These are phyloP conservation scores for Arachis hypogaea DNA, from an alignment of 306 rosid genomes.

Conservation along the genomic window DNA sequence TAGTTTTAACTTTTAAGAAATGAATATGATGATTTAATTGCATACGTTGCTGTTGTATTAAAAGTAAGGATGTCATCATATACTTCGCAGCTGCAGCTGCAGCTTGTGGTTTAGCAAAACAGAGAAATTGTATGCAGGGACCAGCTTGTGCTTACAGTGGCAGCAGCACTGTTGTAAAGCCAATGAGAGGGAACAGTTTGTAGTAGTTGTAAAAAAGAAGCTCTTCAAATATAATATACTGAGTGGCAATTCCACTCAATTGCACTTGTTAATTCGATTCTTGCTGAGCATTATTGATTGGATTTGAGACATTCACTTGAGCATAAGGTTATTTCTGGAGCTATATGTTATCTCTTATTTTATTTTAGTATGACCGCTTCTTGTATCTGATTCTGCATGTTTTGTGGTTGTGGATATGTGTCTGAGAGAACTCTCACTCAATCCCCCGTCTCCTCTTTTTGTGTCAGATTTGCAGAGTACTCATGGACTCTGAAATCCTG, in stretches of 20 bases:
- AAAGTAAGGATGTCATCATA: slow-evolving; percentile 10
- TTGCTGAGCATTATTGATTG: slow-evolving; percentile 12
- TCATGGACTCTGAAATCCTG: slow-evolving; percentile 31
- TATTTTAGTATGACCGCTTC: slow-evolving; percentile 13
- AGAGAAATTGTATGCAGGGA: slow-evolving; percentile 13
- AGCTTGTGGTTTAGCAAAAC: slow-evolving; percentile 16
- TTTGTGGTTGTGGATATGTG: too few species aligned
- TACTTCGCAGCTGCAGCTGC: neutral
- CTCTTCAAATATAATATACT: slow-evolving; percentile 25
- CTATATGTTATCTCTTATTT: neutral
- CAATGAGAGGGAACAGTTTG: slow-evolving; percentile 31
- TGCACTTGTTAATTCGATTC: slow-evolving; percentile 1
- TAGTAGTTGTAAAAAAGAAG: slow-evolving; percentile 17
- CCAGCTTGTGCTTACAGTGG: slow-evolving; percentile 21
- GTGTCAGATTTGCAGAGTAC: slow-evolving; percentile 41
- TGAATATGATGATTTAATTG: slow-evolving; percentile 21
- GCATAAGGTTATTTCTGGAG: too few species aligned
- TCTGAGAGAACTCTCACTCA: slow-evolving; percentile 24
- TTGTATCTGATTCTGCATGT: neutral
- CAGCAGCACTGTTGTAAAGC: slow-evolving; percentile 21
- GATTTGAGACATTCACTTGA: slow-evolving; percentile 8
- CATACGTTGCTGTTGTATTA: slow-evolving; percentile 27
- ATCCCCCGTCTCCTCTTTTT: neutral
- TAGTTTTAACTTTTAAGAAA: neutral
- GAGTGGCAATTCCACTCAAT: slow-evolving; percentile 7